Base-by-base conservation (phyloP, 306 rosid genomes). In the Prunus mira region DNA sequence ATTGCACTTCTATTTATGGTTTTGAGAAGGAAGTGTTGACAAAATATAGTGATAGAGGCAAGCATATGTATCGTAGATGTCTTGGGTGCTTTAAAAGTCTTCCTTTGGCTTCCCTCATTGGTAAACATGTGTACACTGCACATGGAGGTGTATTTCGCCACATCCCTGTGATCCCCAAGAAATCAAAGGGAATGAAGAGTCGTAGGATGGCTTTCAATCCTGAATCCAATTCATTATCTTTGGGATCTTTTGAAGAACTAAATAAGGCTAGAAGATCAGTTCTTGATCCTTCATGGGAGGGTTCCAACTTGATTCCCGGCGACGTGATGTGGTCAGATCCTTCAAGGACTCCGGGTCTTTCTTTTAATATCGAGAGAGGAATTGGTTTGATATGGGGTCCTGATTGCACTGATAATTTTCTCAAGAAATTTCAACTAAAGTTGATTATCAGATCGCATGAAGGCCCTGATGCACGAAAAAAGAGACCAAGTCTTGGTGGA, bases 241-340 rank as follows among this genome's bases (percentile, higher is more conserved):
- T 93, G 63, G 98, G 94, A 57, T 83, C 96, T 43, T 79, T 90
- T 82, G 98, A 93, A 50, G 96, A 93, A 74, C 81, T 93, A 71
- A 80, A 85, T 1, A 90, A 69, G 76, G 93, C 94, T 72, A 85
- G 93, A 22, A 84, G 98, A 73, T 86, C 93, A 38, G 94, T 93
- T 66, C 91, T 93, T 81, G 94, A 93, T 86, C 98, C 98, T 82
- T 91, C 98, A 3, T 89, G 94, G 98, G 38, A 89, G 79, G 94
- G 96, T 72, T 14, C 74, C 49, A 93, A 93, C 80, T 81, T 93
- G 84, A 93, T 93, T 73, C 96, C 94, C 3, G 98, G 98, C 11
- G 98, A 93, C 73, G 96, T 93, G 75, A 82, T 93, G 84, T 93
- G 98, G 98, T 93, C 98, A 8, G 98, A 93, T 82, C 98, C 96